phyloP scores from a whole-genome alignment of 1,284 basidiomycete genomes.

The Ustilago vetiveriae region DNA sequence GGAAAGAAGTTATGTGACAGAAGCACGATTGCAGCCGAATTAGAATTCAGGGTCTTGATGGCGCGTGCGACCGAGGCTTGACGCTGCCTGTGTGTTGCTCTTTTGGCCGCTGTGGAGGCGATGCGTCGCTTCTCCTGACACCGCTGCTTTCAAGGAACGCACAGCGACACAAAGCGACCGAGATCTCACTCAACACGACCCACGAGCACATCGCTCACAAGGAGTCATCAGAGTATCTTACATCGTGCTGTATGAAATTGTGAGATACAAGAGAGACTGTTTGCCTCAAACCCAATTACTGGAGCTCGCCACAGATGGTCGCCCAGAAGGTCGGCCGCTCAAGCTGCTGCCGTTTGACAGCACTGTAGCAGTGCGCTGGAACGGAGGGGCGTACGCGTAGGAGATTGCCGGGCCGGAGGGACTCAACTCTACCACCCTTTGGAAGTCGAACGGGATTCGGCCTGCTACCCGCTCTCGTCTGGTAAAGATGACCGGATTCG shows the following conservation, averaged over 20 bases:
- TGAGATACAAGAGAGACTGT: neutral
- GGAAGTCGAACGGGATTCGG: constrained; percentile 45
- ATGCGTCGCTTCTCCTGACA: too few relatives aligned
- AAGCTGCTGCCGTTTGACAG: constrained; percentile 33
- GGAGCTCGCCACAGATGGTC: constrained; percentile 25
- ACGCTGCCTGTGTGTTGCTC: constrained; percentile 4
- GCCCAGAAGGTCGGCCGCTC: constrained; percentile 25
- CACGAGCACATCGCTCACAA: too few relatives aligned
- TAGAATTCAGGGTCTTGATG: constrained; percentile 19
- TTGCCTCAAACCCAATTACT: constrained; percentile 33
- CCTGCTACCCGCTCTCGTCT: constrained; percentile 30
- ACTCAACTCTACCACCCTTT: constrained; percentile 38
- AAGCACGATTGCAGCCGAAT: constrained; percentile 2
- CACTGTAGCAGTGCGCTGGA: constrained; percentile 32
- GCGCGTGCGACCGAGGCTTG: neutral
- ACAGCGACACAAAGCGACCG: too few relatives aligned
- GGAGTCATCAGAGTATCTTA: too few relatives aligned
- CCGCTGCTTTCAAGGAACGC: too few relatives aligned
- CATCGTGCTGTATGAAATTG: too few relatives aligned
- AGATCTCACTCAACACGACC: too few relatives aligned
- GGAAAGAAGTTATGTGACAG: neutral
- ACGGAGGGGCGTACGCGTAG: constrained; percentile 20
- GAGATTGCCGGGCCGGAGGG: constrained; percentile 16
- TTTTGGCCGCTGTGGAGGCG: constrained; percentile 9
- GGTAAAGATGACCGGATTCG: constrained; percentile 50